Evolutionary conservation across 2,329 filamentous ascomycete genomes (phyloP).

Genomic region (Alternaria gaisen): DNA sequence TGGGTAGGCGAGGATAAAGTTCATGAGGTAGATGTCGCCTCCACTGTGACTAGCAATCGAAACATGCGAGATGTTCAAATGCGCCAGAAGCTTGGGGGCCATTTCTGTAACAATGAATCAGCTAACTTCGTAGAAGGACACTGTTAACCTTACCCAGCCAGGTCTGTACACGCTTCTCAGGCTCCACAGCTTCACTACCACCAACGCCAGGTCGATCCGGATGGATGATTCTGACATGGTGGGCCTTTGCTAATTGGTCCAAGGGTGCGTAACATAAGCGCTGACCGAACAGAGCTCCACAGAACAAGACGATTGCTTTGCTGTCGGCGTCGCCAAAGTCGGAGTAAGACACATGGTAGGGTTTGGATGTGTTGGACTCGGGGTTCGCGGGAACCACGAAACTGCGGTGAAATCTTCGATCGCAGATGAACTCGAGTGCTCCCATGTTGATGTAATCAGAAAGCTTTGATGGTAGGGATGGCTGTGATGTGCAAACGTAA

Average conservation of each 20-base stretch:
- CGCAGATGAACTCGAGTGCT: constrained; percentile 41
- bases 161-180: constrained; percentile 34
- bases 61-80: constrained; percentile 41
- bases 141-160: constrained; percentile 35
- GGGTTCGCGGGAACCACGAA: constrained; percentile 36
- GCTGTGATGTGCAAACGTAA: background rate
- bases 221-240: constrained; percentile 42
- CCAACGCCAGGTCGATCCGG: constrained; percentile 43
- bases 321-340: constrained; percentile 42
- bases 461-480: background rate
- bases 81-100: constrained; percentile 37
- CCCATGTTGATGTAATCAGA: constrained; percentile 18
- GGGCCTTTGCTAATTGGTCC: constrained; percentile 37
- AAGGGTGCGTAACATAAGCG: constrained; percentile 38
- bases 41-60: constrained; percentile 47
- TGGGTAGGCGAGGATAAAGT: constrained; percentile 39
- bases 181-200: constrained; percentile 36
- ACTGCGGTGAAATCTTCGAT: constrained; percentile 38
- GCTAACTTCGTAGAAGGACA: background rate
- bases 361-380: constrained; percentile 23
- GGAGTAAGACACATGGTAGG: constrained; percentile 40
- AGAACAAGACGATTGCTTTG: constrained; percentile 42
- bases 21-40: constrained; percentile 42
- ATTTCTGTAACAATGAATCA: constrained; percentile 33
- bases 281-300: constrained; percentile 39